Conservation (phyloP, 805 yeast genomes). For the Hanseniaspora lindneri region DNA sequence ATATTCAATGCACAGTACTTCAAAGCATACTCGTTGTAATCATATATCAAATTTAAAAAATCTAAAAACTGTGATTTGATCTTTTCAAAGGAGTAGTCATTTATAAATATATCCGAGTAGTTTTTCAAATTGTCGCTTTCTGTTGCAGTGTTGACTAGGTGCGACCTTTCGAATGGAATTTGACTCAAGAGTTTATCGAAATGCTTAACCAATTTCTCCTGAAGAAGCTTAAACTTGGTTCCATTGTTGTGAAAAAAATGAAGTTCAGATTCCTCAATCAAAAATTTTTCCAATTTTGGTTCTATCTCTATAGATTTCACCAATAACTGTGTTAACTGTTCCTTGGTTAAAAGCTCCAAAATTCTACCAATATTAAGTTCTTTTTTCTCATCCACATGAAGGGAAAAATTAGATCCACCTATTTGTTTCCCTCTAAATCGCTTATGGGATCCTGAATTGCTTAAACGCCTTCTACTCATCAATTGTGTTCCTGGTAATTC, state of each 20-base stretch:
- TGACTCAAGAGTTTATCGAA: conserved; percentile 1
- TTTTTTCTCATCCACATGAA: too few relatives aligned
- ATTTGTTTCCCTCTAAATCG: not conserved
- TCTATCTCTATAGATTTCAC: conserved; percentile 18
- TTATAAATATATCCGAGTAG: conserved; percentile 16
- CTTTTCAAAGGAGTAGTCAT: conserved; percentile 30
- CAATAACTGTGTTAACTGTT: conserved; percentile 22
- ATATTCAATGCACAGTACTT: conserved; percentile 2
- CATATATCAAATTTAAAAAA: conserved; percentile 28
- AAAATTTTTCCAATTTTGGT: conserved; percentile 7
- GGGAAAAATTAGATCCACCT: too few relatives aligned
- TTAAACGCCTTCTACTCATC: not conserved
- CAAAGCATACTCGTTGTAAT: conserved; percentile 20
- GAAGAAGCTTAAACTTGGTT: conserved; percentile 5
- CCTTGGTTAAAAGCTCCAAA: conserved; percentile 27
- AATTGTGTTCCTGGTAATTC: too few relatives aligned
- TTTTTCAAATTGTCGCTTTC: not conserved
- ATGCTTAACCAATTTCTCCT: not conserved
- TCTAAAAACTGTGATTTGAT: conserved; percentile 27
- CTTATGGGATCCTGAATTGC: not conserved
- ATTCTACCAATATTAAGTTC: conserved; percentile 27
- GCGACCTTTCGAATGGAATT: conserved; percentile 13
- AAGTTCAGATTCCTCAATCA: conserved; percentile 7
- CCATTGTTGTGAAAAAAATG: conserved; percentile 8
- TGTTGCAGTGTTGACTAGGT: not conserved